Evolutionary conservation across 2,329 filamentous ascomycete genomes (phyloP).

Genomic region (Pseudogymnoascus sp.): DNA sequence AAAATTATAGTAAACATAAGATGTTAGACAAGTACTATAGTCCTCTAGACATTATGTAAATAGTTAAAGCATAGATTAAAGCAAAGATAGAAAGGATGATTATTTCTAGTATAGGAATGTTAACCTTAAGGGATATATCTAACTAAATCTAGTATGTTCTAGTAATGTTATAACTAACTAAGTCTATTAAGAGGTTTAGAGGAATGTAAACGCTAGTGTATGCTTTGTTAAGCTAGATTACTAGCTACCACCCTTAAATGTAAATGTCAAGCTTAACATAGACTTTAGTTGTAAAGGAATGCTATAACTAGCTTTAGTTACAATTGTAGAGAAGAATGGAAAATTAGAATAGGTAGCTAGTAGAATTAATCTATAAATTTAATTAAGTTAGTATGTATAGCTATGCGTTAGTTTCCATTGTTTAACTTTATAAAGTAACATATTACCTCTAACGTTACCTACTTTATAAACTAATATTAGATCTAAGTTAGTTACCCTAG

Average conservation of each 20-base stretch:
- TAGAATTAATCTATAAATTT: neutral
- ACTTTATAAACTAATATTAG: neutral
- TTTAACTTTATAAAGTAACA: neutral
- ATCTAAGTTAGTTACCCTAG: neutral
- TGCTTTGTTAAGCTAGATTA: neutral
- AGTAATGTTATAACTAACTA: neutral
- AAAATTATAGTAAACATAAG: neutral
- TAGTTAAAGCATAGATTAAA: neutral
- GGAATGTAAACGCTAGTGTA: neutral
- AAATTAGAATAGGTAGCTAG: neutral
- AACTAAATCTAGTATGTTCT: neutral
- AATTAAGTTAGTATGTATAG: neutral
- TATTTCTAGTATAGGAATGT: neutral
- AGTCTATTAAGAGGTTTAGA: neutral
- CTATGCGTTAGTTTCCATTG: neutral
- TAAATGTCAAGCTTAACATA: neutral
- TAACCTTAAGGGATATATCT: neutral
- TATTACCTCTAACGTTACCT: neutral
- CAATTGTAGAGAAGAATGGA: neutral
- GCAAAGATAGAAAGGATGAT: neutral
- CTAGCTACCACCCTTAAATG: neutral
- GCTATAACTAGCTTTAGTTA: neutral
- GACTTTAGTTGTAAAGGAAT: neutral
- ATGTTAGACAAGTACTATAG: neutral
- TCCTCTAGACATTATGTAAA: neutral